Base-by-base conservation (phyloP, 805 yeast species). In the Cephaloascus albidus region DNA sequence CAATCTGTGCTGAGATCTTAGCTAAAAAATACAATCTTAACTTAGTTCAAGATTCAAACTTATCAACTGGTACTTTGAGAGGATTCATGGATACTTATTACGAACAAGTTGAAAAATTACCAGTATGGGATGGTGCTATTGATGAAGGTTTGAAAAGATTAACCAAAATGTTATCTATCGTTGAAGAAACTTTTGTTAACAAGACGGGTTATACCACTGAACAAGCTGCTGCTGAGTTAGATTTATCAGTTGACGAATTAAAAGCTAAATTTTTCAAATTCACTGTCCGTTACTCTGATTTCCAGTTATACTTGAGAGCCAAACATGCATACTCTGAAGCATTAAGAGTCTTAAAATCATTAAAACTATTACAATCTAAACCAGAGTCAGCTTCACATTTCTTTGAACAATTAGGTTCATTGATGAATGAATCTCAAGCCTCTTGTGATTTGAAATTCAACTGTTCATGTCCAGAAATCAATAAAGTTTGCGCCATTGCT, bases 301-400 rank as follows among this genome's bases (percentile, higher is more conserved):
- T 81, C 36, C 71, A 76, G 51, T 55, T 81, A 16, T 72, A 75
- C 53, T 66, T 68, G 44, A 65, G 88, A 42, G 68, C 84, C 5
- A 66, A 65, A 40, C 89, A 81, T 47, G 85, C 81, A 2, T 80
- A 63, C 46, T 60, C 70, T 4, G 89, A 82, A 46, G 65, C 85
- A 3, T 52, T 70, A 42, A 66, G 84, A 35, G 88, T 81, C 3
- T 56, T 77, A 39, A 57, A 70, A 45, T 72, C 75, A 31, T 56
- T 76, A 30, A 55, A 63, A 30, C 46, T 72, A 20, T 58, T 78
- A 48, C 46, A 60, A 18, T 43, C 44, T 4, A 38, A 42, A 17
- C 28, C 46, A n/a, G 45, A 45, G 5, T 51, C 49, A 26, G 52
- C 58, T 3, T 58, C 53, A 3, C 47, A 54, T 3, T 73, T 74